Evolutionary conservation across 75 land plant species (phyloP).

Genomic region (Pinus albicaulis): DNA sequence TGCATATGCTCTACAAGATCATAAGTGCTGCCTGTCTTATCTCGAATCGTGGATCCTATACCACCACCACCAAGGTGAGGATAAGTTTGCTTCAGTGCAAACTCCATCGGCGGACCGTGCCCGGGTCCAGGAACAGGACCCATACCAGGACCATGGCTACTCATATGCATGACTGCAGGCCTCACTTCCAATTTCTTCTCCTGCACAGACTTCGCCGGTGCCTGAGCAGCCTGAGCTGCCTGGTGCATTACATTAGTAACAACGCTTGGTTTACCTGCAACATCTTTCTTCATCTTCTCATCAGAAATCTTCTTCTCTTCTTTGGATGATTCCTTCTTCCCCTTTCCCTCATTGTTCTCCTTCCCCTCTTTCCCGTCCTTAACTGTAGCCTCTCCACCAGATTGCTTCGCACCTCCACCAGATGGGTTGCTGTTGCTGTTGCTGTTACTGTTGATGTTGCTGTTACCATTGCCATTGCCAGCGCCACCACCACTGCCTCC

Average conservation of each 20-base stretch:
- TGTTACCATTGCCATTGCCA: too few species aligned
- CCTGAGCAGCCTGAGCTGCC: not conserved
- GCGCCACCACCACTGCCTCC: not conserved
- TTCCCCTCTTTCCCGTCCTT: not conserved
- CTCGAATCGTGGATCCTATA: slow-evolving; percentile 8
- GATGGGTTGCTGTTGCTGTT: too few species aligned
- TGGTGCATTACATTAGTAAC: not conserved
- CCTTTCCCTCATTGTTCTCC: not conserved
- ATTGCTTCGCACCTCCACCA: not conserved
- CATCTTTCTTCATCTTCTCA: not conserved
- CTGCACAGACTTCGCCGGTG: not conserved
- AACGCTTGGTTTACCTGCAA: not conserved
- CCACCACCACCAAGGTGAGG: slow-evolving; percentile 14
- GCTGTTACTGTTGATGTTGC: too few species aligned
- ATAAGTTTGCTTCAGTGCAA: slow-evolving; percentile 21
- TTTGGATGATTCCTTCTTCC: not conserved
- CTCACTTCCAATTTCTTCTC: slow-evolving; percentile 8
- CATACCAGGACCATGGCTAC: not conserved
- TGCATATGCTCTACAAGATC: slow-evolving; percentile 86
- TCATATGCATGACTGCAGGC: slow-evolving; percentile 1
- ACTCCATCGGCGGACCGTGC: not conserved
- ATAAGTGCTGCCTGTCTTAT: slow-evolving; percentile 42
- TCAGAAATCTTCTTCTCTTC: not conserved
- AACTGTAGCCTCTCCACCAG: not conserved
- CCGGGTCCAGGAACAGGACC: too few species aligned